Evolutionary conservation across 176 grass and related monocot species (phyloP).

Genomic region (Carex parvula): DNA sequence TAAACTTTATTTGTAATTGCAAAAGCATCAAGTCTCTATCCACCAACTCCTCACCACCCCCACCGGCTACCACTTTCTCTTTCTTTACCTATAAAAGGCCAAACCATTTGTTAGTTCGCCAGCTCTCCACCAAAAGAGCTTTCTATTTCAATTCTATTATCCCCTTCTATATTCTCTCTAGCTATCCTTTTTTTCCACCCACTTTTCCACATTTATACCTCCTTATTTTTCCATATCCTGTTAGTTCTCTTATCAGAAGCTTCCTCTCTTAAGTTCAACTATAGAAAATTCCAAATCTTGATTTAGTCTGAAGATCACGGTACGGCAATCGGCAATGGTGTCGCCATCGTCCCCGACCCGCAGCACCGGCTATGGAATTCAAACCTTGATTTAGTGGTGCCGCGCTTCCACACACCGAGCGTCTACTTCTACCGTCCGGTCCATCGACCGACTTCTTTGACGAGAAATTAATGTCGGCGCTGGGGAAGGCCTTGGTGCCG

Average conservation of each 20-base stretch:
- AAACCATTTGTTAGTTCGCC: constrained; percentile 1
- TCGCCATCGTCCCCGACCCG: constrained; percentile 50
- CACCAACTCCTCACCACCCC: constrained; percentile 18
- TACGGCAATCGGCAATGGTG: constrained; percentile 63
- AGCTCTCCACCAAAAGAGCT: constrained; percentile 22
- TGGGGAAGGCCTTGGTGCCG: constrained; percentile 54
- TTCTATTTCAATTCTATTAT: neutral
- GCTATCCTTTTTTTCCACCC: neutral
- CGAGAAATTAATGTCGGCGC: constrained; percentile 45
- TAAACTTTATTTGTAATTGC: neutral
- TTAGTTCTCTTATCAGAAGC: no score
- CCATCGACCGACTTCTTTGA: constrained; percentile 42
- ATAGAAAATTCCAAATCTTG: no score
- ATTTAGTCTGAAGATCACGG: constrained; percentile 35
- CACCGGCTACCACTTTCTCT: neutral
- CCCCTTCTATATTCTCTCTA: neutral
- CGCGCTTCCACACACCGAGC: constrained; percentile 81
- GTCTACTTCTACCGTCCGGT: constrained; percentile 76
- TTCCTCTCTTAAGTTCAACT: no score
- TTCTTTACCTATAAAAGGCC: neutral
- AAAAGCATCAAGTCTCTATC: neutral
- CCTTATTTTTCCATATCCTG: neutral
- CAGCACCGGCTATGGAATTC: constrained; percentile 64
- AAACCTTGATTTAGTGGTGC: constrained; percentile 77
- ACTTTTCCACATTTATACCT: neutral